Evolutionary conservation across 768 basidiomycete species (phyloP).

Genomic region (Epithele typhae): DNA sequence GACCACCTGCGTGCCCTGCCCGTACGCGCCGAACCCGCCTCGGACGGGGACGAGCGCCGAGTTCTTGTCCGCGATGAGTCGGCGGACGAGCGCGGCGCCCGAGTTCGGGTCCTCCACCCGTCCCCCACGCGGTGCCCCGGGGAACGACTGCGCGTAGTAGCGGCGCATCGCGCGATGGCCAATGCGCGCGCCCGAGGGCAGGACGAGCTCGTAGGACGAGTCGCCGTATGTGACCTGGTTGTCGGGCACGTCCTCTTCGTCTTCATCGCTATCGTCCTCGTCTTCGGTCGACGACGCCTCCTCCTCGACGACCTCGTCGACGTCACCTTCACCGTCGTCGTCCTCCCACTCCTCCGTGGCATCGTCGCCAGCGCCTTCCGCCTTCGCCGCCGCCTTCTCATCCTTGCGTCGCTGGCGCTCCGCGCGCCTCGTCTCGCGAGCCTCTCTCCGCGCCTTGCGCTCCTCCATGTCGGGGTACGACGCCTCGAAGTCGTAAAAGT

Average conservation of each 20-base stretch:
- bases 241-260: slow-evolving; percentile 31
- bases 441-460: slow-evolving; percentile 8
- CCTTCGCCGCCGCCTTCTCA: slow-evolving; percentile 19
- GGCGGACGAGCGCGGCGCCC: slow-evolving; percentile 72
- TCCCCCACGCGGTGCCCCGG: slow-evolving; percentile 33
- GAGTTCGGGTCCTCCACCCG: slow-evolving; percentile 62
- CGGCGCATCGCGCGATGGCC: slow-evolving; percentile 85
- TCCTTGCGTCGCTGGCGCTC: slow-evolving; percentile 6
- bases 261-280: slow-evolving; percentile 30
- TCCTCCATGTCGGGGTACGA: slow-evolving; percentile 62
- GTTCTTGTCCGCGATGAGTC: slow-evolving; percentile 76
- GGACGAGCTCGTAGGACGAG: slow-evolving; percentile 79
- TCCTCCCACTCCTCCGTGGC: slow-evolving; percentile 26
- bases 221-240: slow-evolving; percentile 73
- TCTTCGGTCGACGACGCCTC: slow-evolving; percentile 25
- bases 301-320: slow-evolving; percentile 30
- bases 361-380: slow-evolving; percentile 10
- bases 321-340: slow-evolving; percentile 31
- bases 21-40: slow-evolving; percentile 86
- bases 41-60: slow-evolving; percentile 78
- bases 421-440: slow-evolving; percentile 9
- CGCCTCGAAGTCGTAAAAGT: slow-evolving; percentile 87
- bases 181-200: slow-evolving; percentile 89
- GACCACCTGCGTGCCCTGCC: slow-evolving; percentile 75
- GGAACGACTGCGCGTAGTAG: slow-evolving; percentile 84